Percentiles rank a stretch among this genome's conserved stretches.
Evolutionary conservation across 2,329 filamentous ascomycete species (phyloP).

Genomic region (Penicillium freii): DNA sequence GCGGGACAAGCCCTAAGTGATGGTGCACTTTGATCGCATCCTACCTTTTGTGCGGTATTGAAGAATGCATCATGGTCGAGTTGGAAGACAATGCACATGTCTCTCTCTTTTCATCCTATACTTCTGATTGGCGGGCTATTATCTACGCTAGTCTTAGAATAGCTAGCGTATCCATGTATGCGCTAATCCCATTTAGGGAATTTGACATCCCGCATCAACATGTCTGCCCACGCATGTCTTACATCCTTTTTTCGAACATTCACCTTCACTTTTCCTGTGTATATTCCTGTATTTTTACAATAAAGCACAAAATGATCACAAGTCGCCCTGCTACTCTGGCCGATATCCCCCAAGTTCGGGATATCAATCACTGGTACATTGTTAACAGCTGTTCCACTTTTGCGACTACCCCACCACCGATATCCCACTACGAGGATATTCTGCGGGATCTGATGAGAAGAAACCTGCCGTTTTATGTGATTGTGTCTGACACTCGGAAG

Average conservation of each 20-base stretch:
- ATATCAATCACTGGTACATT: constrained; percentile 41
- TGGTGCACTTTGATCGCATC: too few species aligned
- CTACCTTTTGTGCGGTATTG: background rate
- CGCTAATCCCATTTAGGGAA: background rate
- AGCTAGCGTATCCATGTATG: background rate
- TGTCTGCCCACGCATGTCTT: background rate
- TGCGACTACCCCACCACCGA: constrained; percentile 28
- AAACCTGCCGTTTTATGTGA: constrained; percentile 40
- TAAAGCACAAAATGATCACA: constrained; percentile 3
- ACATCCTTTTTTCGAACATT: background rate
- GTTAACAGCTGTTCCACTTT: constrained; percentile 37
- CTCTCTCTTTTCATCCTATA: background rate
- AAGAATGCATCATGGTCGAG: background rate
- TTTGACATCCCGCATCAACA: constrained; percentile 2
- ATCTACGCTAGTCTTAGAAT: background rate
- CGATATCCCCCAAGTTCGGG: constrained; percentile 37
- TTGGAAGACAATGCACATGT: background rate
- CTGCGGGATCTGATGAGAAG: constrained; percentile 25
- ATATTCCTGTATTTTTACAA: background rate
- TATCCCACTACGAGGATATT: constrained; percentile 29
- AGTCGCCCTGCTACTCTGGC: constrained; percentile 33
- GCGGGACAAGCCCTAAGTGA: too few species aligned
- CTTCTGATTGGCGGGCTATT: background rate
- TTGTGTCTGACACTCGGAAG: constrained; percentile 24
- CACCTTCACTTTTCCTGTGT: background rate